These are phyloP conservation scores for Citrus inodora DNA, from an alignment of 345 rosid species.

Conservation along the genomic window DNA sequence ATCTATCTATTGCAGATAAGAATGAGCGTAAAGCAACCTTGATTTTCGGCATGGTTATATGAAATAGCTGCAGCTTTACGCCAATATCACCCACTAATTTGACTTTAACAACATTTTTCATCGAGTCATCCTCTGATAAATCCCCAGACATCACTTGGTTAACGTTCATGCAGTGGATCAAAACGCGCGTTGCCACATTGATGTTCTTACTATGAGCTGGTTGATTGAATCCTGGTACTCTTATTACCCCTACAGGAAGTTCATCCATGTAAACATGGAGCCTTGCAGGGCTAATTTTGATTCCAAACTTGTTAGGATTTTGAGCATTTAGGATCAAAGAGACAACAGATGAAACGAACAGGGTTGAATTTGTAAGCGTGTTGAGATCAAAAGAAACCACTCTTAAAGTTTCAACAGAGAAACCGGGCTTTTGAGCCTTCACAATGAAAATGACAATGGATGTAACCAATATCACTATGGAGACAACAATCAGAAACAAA, in stretches of 20 bases:
- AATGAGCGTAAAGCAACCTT: slow-evolving; percentile 21
- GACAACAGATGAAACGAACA: slow-evolving; percentile 27
- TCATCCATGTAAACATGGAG: slow-evolving; percentile 25
- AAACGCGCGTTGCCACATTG: slow-evolving; percentile 10
- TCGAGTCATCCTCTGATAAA: neutral
- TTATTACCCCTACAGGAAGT: slow-evolving; percentile 20
- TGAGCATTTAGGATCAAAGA: slow-evolving; percentile 26
- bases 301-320: slow-evolving; percentile 36
- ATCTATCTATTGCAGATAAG: neutral
- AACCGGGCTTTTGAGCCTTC: slow-evolving; percentile 33
- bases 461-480: slow-evolving; percentile 5
- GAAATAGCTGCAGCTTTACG: slow-evolving; percentile 15
- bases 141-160: neutral
- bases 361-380: slow-evolving; percentile 21
- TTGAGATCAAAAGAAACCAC: slow-evolving; percentile 25
- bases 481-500: slow-evolving; percentile 13
- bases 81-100: slow-evolving; percentile 24
- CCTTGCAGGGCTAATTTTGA: slow-evolving; percentile 26
- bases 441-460: slow-evolving; percentile 14
- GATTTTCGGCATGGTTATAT: slow-evolving; percentile 27
- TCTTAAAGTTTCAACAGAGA: slow-evolving; percentile 20
- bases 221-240: slow-evolving; percentile 31
- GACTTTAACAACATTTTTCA: slow-evolving; percentile 12
- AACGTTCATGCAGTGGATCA: slow-evolving; percentile 25
- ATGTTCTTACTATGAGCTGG: slow-evolving; percentile 31